Evolutionary conservation across 1,284 basidiomycete species (phyloP).

Genomic region (Melampsora americana): DNA sequence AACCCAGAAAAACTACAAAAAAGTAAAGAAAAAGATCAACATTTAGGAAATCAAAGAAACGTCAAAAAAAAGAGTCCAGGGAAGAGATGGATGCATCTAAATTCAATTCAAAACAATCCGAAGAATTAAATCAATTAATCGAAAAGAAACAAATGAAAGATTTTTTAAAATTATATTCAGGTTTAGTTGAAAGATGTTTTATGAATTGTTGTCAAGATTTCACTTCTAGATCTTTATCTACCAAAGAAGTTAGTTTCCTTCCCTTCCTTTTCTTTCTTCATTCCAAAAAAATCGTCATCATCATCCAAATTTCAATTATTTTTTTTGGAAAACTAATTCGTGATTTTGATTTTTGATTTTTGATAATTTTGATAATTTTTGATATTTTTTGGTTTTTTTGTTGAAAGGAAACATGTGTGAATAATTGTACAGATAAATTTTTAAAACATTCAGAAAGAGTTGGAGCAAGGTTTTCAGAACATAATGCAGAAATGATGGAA

Average conservation of each 20-base stretch:
- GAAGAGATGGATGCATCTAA: constrained; percentile 35
- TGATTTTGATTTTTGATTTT: too few species aligned
- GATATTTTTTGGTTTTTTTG: neutral
- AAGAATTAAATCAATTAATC: constrained; percentile 25
- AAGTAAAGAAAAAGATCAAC: too few species aligned
- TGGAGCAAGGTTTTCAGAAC: constrained; percentile 83
- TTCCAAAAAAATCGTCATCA: too few species aligned
- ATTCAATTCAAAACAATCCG: constrained; percentile 29
- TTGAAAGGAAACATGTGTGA: constrained; percentile 60
- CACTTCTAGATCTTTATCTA: constrained; percentile 84
- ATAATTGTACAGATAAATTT: constrained; percentile 81
- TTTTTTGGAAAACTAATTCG: neutral
- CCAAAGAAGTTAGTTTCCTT: constrained; percentile 72
- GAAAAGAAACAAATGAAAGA: constrained; percentile 79
- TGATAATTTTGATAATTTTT: too few species aligned
- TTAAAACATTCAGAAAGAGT: constrained; percentile 94
- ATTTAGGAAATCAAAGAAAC: too few species aligned
- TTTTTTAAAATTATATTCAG: constrained; percentile 93
- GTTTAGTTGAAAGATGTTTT: constrained; percentile 93
- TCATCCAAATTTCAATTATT: neutral
- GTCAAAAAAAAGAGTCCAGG: too few species aligned
- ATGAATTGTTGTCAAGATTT: constrained; percentile 93
- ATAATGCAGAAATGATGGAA: constrained; percentile 62
- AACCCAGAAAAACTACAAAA: too few species aligned
- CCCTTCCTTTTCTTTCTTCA: constrained; percentile 15